Evolutionary conservation across 2,329 filamentous ascomycete genomes (phyloP).

Genomic region (Fusarium vanettenii): DNA sequence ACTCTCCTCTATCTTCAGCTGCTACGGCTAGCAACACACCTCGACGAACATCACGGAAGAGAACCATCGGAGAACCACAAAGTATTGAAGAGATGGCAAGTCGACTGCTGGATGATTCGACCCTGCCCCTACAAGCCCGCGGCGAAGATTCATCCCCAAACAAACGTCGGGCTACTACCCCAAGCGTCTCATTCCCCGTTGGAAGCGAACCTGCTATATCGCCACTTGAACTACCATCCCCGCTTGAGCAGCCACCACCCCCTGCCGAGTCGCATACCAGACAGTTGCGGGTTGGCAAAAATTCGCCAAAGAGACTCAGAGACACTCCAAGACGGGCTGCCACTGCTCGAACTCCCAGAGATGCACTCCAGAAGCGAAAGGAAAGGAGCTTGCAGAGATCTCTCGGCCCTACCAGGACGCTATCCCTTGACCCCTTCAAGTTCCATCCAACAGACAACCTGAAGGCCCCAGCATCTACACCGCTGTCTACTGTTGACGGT

Average conservation of each 20-base stretch:
- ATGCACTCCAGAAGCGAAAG: conserved; percentile 24
- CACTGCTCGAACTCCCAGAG: conserved; percentile 17
- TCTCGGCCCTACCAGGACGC: conserved; percentile 18
- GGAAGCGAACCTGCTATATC: conserved; percentile 9
- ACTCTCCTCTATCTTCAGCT: not conserved
- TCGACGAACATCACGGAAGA: conserved; percentile 23
- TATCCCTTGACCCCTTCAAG: conserved; percentile 33
- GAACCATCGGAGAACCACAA: conserved; percentile 3
- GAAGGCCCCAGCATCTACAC: conserved; percentile 11
- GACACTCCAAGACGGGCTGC: conserved; percentile 24
- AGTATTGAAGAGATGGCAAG: conserved; percentile 47
- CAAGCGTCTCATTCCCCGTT: not conserved
- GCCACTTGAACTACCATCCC: conserved; percentile 15
- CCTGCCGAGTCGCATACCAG: not conserved
- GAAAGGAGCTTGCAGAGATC: conserved; percentile 26
- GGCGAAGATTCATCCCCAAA: conserved; percentile 5
- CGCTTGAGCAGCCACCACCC: conserved; percentile 3
- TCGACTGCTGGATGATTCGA: conserved; percentile 43
- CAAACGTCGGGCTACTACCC: conserved; percentile 15
- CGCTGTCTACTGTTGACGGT: conserved; percentile 20
- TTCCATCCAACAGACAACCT: conserved; percentile 28
- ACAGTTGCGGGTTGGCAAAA: conserved; percentile 20
- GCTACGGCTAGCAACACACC: not conserved
- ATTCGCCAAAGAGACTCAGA: conserved; percentile 11
- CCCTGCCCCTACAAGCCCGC: conserved; percentile 7